Conservation (phyloP, 305 asterid species). For the Galium porrigens region DNA sequence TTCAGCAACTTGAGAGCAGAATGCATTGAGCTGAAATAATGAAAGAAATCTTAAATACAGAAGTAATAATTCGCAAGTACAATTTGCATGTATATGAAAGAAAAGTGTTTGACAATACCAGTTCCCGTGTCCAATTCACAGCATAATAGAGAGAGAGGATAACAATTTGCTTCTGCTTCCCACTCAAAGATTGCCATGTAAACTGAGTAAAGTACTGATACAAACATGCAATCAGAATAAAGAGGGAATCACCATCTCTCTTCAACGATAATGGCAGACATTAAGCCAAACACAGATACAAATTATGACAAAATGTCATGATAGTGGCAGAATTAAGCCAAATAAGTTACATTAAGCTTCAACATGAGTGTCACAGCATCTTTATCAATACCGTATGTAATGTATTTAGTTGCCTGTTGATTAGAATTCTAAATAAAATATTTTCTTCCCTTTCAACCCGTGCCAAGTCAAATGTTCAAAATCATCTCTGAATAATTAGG, state of each 20-base stretch:
- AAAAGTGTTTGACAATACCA: slow-evolving; percentile 29
- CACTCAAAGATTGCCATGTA: slow-evolving; percentile 48
- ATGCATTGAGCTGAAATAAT: slow-evolving; percentile 58
- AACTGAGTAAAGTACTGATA: slow-evolving; percentile 44
- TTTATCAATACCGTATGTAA: not conserved
- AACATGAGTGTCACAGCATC: not conserved
- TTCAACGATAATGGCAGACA: not conserved
- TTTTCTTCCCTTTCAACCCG: not conserved
- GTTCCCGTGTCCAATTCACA: slow-evolving; percentile 81
- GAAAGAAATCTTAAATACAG: slow-evolving; percentile 19
- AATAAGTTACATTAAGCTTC: not conserved
- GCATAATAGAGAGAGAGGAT: slow-evolving; percentile 64
- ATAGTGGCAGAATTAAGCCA: not conserved
- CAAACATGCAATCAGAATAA: slow-evolving; percentile 19
- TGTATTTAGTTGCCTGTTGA: not conserved
- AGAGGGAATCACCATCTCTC: slow-evolving; percentile 18
- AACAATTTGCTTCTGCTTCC: slow-evolving; percentile 52
- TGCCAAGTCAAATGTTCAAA: not conserved
- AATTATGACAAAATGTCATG: not conserved
- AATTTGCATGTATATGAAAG: not conserved
- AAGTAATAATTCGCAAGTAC: slow-evolving; percentile 3
- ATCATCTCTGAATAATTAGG: not conserved
- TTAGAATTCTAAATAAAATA: not conserved
- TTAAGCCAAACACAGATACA: not conserved
- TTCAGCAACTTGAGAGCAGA: slow-evolving; percentile 52